phyloP scores from a whole-genome alignment of 345 rosid genomes.

The Linum tenue region DNA sequence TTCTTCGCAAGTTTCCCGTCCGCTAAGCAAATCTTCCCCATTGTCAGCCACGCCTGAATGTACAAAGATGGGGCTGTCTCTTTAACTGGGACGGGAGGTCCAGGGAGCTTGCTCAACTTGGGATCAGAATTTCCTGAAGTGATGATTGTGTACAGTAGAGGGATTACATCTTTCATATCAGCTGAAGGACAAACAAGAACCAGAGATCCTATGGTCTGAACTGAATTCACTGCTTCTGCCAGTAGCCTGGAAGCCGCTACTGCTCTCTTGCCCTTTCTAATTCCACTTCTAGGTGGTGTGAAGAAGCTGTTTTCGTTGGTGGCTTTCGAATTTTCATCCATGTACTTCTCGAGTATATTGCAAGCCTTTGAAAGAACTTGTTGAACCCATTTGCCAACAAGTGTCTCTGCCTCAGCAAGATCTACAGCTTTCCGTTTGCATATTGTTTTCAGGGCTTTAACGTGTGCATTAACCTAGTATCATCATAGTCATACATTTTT shows the following conservation, averaged over 20 bases:
- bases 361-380: constrained; percentile 59
- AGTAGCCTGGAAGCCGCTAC: constrained; percentile 26
- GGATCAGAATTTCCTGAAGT: constrained; percentile 62
- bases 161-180: constrained; percentile 51
- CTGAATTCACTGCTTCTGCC: constrained; percentile 55
- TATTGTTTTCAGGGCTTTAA: constrained; percentile 76
- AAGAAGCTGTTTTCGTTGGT: constrained; percentile 33
- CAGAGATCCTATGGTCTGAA: constrained; percentile 69
- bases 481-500: neutral
- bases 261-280: constrained; percentile 41
- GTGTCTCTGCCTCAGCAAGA: constrained; percentile 52
- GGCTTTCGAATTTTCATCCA: constrained; percentile 31
- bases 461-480: constrained; percentile 86
- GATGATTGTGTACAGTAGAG: constrained; percentile 60
- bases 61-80: constrained; percentile 59
- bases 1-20: constrained; percentile 87
- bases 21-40: constrained; percentile 89
- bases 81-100: constrained; percentile 45
- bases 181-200: constrained; percentile 64
- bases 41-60: constrained; percentile 78
- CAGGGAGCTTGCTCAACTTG: constrained; percentile 51
- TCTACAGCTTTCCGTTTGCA: constrained; percentile 58
- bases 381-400: constrained; percentile 61
- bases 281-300: constrained; percentile 52
- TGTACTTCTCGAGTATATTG: constrained; percentile 49